A percentile compares a stretch with the other conserved stretches of the same genome.
Conservation (phyloP, 169 alveolate genomes). For the Theileria orientalis region DNA sequence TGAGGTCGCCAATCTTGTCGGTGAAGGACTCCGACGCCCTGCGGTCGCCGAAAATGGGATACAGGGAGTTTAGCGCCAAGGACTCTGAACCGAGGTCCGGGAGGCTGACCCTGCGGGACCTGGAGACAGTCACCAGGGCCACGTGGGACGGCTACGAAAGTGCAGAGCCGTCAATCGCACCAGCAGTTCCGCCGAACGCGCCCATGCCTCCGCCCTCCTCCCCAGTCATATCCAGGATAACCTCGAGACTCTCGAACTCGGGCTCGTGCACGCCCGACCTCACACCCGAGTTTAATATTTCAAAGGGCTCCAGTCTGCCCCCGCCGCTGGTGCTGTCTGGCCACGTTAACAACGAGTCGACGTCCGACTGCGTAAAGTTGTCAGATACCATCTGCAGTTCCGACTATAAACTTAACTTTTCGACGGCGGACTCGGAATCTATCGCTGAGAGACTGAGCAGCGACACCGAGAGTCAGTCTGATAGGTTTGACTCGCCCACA, state of each 20-base stretch:
- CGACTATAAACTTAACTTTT: not conserved
- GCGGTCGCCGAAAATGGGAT: constrained; percentile 5
- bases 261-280: constrained; percentile 40
- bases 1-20: constrained; percentile 19
- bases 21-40: constrained; percentile 24
- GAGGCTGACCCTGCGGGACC: constrained; percentile 26
- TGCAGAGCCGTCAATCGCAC: constrained; percentile 68
- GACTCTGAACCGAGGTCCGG: constrained; percentile 19
- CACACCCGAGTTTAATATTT: constrained; percentile 43
- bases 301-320: not conserved
- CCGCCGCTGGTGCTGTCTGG: constrained; percentile 9
- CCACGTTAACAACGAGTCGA: too few species aligned
- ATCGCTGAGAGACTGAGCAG: not conserved
- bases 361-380: not conserved
- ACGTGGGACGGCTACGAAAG: constrained; percentile 66
- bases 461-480: constrained; percentile 4
- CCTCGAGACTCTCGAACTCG: constrained; percentile 15
- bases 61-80: not conserved
- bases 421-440: constrained; percentile 8
- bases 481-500: not conserved
- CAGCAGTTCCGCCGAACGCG: constrained; percentile 61
- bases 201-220: constrained; percentile 64
- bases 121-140: constrained; percentile 61
- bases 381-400: not conserved
- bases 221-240: constrained; percentile 31